Evolutionary conservation across 2,329 filamentous ascomycete genomes (phyloP).

Genomic region (Talaromyces sp.): DNA sequence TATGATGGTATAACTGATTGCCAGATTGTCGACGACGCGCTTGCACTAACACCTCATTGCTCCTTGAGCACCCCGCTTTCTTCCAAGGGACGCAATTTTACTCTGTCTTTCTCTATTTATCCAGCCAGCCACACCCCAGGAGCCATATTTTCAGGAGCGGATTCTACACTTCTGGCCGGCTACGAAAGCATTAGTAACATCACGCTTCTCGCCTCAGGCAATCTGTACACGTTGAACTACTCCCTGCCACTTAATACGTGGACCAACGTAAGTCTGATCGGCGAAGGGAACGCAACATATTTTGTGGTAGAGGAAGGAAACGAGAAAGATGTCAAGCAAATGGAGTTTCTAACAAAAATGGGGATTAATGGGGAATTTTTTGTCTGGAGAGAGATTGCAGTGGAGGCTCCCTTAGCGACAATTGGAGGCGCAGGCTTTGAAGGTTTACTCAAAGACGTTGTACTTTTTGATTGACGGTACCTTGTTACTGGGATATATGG

Average conservation of each 20-base stretch:
- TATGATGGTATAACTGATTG: constrained; percentile 38
- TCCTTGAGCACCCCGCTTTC: constrained; percentile 46
- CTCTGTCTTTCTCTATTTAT: constrained; percentile 47
- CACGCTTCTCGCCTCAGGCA: constrained; percentile 39
- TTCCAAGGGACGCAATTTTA: constrained; percentile 56
- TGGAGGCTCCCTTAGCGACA: constrained; percentile 18
- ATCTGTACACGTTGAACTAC: constrained; percentile 42
- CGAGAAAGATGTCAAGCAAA: neutral
- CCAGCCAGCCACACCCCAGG: constrained; percentile 35
- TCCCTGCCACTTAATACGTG: constrained; percentile 38
- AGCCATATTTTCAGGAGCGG: constrained; percentile 43
- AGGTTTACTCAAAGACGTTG: constrained; percentile 17
- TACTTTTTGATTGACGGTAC: too few relatives aligned
- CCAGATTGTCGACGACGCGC: constrained; percentile 25
- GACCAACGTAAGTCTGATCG: constrained; percentile 36
- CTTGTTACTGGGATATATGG: too few relatives aligned
- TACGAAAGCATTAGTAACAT: constrained; percentile 36
- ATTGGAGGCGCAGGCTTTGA: constrained; percentile 16
- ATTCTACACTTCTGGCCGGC: constrained; percentile 41
- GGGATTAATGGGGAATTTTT: constrained; percentile 14
- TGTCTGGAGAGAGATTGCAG: constrained; percentile 18
- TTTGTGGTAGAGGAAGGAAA: constrained; percentile 20
- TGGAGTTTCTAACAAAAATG: constrained; percentile 18
- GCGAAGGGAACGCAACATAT: constrained; percentile 37
- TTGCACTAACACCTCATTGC: constrained; percentile 40